phyloP scores from a whole-genome alignment of 176 grass and related monocot genomes.

The Hsuehochloa calcarea region DNA sequence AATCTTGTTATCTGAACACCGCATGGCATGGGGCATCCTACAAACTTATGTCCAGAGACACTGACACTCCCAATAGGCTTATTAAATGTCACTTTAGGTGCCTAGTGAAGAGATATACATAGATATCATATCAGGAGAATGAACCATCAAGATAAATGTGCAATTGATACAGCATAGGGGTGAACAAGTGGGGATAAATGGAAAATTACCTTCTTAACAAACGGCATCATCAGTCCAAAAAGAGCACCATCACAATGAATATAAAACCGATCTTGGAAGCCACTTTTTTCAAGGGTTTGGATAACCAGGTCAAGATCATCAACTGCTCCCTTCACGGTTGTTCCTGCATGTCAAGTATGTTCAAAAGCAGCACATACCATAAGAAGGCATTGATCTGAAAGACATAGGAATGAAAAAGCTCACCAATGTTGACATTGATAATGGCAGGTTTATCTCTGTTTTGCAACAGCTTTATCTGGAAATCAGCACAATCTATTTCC shows the following conservation, averaged over 20 bases:
- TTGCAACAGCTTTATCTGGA: conserved; percentile 51
- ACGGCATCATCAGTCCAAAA: conserved; percentile 90
- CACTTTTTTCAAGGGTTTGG: conserved; percentile 74
- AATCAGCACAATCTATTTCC: conserved; percentile 74
- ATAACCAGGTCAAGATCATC: conserved; percentile 89
- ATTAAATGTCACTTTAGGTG: conserved; percentile 79
- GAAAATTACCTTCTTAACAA: conserved; percentile 67
- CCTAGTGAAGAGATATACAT: conserved; percentile 39
- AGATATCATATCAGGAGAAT: background rate
- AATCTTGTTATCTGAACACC: conserved; percentile 77
- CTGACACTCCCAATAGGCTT: conserved; percentile 80
- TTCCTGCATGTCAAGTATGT: conserved; percentile 50
- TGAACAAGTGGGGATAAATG: background rate
- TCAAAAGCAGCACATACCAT: conserved; percentile 6
- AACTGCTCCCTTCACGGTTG: conserved; percentile 83
- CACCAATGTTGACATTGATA: conserved; percentile 86
- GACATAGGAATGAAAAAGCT: conserved; percentile 9
- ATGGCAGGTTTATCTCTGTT: conserved; percentile 82
- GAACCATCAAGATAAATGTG: background rate
- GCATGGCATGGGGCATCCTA: conserved; percentile 88
- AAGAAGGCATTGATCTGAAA: background rate
- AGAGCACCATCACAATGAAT: conserved; percentile 92
- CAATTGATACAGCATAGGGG: background rate
- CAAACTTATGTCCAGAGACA: conserved; percentile 89
- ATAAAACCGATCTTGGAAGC: conserved; percentile 74